Evolutionary conservation across 2,329 filamentous ascomycete genomes (phyloP), one percentile per base, ranked within the genome.

Genomic region (Ophiostoma montium): DNA sequence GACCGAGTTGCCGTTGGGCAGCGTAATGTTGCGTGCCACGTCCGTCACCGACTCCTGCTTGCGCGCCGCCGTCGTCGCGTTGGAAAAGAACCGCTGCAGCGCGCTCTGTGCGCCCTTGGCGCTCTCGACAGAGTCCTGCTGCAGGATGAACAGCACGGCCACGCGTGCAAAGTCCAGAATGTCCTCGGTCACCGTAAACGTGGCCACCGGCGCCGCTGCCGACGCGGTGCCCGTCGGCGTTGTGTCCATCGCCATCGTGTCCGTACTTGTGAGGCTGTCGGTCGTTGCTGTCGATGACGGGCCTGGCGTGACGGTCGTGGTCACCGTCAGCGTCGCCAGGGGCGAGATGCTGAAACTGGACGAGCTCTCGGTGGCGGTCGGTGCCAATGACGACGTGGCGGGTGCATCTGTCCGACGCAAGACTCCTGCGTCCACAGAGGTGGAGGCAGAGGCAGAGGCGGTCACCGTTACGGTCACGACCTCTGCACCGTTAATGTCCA

Each of bases 161-260:
- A 81, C 70, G 3, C 80, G 70, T 1, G 77, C 73, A 63, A 84
- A 84, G 57, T 84, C 80, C 1, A 81, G 63, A 0, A 71, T 69
- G 46, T 75, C 67, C 50, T 80, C 69, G 1, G 74, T 75, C 12
- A 77, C 65, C 0, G 59, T 60, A 46, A 80, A 80, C 1, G 56
- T 59, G 19, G 19, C 31, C 3, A 62, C 56, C 12, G 60, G 60
- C 19, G 65, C 56, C 12, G 59, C 53, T 12, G 56, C 53, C 11
- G 57, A 54, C 4, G 57, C 33, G 2, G 57, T 56, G 3, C 57
- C 53, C 2, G 58, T 56, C 11, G 57, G 27, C 7, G 7, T 19
- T 3, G n/a, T 32, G 16, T 11, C 30, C 3, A 30, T 19, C 41
- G 27, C 16, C 27, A 15, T 35, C 5, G 35, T 16, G 10, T 33